These are phyloP conservation scores for Leccinum uliginosum DNA, from an alignment of 768 basidiomycete species.

Conservation along the genomic window DNA sequence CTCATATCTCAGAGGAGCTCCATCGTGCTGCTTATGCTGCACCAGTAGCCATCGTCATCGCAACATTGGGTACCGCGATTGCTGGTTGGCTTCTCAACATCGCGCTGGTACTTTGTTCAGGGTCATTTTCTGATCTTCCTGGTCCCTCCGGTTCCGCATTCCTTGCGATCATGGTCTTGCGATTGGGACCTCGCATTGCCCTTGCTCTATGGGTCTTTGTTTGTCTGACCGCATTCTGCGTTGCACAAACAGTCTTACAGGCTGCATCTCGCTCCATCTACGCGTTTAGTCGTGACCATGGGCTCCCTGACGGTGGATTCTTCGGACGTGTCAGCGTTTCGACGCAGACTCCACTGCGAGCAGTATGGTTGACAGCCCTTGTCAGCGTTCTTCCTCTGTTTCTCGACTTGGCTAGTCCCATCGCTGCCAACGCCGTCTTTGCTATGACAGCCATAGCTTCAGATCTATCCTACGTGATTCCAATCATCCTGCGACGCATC, in stretches of 20 bases:
- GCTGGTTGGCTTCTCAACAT: slow-evolving; percentile 67
- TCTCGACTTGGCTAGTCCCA: slow-evolving; percentile 47
- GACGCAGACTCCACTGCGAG: slow-evolving; percentile 53
- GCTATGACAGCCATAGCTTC: slow-evolving; percentile 49
- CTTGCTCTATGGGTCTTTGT: slow-evolving; percentile 55
- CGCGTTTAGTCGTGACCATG: slow-evolving; percentile 53
- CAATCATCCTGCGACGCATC: slow-evolving; percentile 47
- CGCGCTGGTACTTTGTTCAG: slow-evolving; percentile 55
- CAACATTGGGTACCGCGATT: slow-evolving; percentile 43
- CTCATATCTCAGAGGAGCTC: slow-evolving; percentile 40
- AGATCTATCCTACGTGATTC: slow-evolving; percentile 56
- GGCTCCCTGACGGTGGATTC: slow-evolving; percentile 54
- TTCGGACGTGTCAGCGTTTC: slow-evolving; percentile 44
- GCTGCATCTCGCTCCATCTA: slow-evolving; percentile 56
- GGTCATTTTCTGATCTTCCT: slow-evolving; percentile 44
- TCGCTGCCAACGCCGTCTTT: slow-evolving; percentile 55
- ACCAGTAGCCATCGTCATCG: slow-evolving; percentile 41
- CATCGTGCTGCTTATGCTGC: slow-evolving; percentile 48
- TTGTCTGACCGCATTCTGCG: slow-evolving; percentile 61
- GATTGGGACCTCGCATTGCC: slow-evolving; percentile 48
- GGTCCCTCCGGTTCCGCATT: slow-evolving; percentile 53
- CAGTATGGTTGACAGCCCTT: slow-evolving; percentile 50
- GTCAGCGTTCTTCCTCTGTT: slow-evolving; percentile 41
- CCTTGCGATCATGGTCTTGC: slow-evolving; percentile 51
- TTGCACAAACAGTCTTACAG: slow-evolving; percentile 47